Conservation (phyloP, 805 yeast genomes). For the Babjeviella inositovora region DNA sequence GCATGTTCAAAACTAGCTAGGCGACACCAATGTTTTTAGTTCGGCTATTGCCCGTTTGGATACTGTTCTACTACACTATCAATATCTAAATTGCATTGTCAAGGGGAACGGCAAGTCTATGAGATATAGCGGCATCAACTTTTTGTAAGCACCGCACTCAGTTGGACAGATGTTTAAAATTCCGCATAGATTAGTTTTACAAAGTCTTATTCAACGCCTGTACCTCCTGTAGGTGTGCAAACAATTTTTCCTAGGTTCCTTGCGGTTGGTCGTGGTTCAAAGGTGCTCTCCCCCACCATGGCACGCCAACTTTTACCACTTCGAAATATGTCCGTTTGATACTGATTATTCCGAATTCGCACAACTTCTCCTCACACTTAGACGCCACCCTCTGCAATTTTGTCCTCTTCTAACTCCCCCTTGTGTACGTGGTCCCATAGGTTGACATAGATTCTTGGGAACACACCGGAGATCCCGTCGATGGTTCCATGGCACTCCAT, state of each 20-base stretch:
- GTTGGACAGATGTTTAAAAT: no score
- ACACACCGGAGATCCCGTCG: constrained; percentile 35
- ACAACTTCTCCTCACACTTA: constrained; percentile 28
- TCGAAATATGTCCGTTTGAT: constrained; percentile 22
- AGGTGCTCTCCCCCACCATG: constrained; percentile 28
- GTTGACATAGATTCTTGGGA: constrained; percentile 28
- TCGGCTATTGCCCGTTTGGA: no score
- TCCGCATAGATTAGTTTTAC: no score
- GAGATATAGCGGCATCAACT: no score
- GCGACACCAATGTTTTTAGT: no score
- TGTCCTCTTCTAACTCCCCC: constrained; percentile 24
- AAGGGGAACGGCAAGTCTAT: no score
- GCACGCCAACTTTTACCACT: constrained; percentile 23
- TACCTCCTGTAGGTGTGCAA: no score
- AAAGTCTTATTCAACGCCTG: no score
- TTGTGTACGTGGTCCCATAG: constrained; percentile 17
- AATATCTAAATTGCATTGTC: no score
- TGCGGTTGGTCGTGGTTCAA: constrained; percentile 17
- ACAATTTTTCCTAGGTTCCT: constrained; percentile 12
- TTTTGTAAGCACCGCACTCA: no score
- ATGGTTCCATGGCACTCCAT: constrained; percentile 34
- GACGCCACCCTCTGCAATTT: constrained; percentile 22
- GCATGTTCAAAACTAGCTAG: no score
- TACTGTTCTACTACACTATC: no score
- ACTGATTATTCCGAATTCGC: constrained; percentile 25